A percentile compares a stretch with the other conserved stretches of the same genome.
Evolutionary conservation across 257 asterid species (phyloP).

Genomic region (Orobanche coerulescens): DNA sequence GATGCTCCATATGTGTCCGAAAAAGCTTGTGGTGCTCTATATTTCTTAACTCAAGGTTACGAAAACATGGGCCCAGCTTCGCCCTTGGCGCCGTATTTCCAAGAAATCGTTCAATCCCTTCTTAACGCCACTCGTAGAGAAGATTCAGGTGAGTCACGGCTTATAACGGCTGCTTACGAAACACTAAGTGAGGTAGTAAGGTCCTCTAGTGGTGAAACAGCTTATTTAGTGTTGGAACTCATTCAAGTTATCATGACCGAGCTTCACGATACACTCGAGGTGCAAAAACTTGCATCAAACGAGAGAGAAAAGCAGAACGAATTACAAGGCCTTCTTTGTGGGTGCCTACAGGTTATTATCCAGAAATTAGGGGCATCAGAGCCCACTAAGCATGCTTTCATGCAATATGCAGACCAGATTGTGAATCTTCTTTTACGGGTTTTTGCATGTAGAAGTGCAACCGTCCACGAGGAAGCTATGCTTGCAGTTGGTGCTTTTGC

Average conservation of each 20-base stretch:
- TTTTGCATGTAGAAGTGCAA: constrained; percentile 74
- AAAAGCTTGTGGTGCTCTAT: constrained; percentile 83
- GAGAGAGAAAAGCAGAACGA: constrained; percentile 76
- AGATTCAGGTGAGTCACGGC: constrained; percentile 78
- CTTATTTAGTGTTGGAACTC: constrained; percentile 62
- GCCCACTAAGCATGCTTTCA: constrained; percentile 48
- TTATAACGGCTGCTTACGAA: constrained; percentile 76
- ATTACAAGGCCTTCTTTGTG: constrained; percentile 77
- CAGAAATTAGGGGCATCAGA: constrained; percentile 68
- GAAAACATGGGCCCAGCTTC: constrained; percentile 65
- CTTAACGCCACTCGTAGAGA: constrained; percentile 64
- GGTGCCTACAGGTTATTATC: constrained; percentile 73
- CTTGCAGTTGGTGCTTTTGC: constrained; percentile 91
- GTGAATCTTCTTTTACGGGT: constrained; percentile 67
- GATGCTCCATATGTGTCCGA: constrained; percentile 67
- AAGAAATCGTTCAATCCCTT: constrained; percentile 68
- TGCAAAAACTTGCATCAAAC: constrained; percentile 60
- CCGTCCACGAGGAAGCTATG: constrained; percentile 95
- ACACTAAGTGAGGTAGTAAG: constrained; percentile 81
- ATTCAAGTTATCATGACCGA: constrained; percentile 73
- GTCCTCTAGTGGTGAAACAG: constrained; percentile 68
- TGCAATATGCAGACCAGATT: constrained; percentile 77
- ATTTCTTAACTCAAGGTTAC: constrained; percentile 67
- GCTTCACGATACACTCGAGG: constrained; percentile 71
- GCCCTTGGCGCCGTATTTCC: constrained; percentile 68